These are phyloP conservation scores for Boletus edulis DNA, from an alignment of 768 basidiomycete genomes.

Conservation along the genomic window DNA sequence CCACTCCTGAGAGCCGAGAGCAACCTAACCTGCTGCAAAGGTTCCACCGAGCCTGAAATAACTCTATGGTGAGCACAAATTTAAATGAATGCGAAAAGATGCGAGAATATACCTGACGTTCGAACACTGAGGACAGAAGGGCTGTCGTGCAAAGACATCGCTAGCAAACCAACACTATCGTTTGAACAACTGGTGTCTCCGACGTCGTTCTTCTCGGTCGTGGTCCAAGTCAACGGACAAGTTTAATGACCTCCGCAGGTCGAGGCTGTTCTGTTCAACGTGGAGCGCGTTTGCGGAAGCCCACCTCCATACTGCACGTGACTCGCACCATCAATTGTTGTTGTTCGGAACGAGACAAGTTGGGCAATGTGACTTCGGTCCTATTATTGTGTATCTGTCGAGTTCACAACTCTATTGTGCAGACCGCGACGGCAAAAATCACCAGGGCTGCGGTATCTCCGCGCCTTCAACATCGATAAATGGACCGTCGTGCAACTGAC, in stretches of 20 bases:
- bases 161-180: background rate
- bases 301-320: constrained; percentile 14
- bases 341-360: no score
- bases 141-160: constrained; percentile 19
- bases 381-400: background rate
- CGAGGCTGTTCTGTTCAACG: constrained; percentile 6
- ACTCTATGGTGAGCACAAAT: constrained; percentile 3
- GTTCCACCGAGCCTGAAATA: constrained; percentile 30
- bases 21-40: constrained; percentile 64
- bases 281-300: background rate
- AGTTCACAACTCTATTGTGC: background rate
- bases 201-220: background rate
- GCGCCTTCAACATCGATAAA: no score
- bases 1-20: constrained; percentile 62
- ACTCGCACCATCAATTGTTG: background rate
- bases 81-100: background rate
- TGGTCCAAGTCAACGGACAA: background rate
- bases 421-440: no score
- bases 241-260: background rate
- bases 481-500: no score
- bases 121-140: constrained; percentile 20
- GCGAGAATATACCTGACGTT: constrained; percentile 11
- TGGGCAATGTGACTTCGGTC: no score
- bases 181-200: background rate
- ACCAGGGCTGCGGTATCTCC: no score